Percentiles rank a stretch among this genome's conserved stretches.
phyloP scores from a whole-genome alignment of 371 early-diverging fungal genomes.

The Lichtheimia ramosa region DNA sequence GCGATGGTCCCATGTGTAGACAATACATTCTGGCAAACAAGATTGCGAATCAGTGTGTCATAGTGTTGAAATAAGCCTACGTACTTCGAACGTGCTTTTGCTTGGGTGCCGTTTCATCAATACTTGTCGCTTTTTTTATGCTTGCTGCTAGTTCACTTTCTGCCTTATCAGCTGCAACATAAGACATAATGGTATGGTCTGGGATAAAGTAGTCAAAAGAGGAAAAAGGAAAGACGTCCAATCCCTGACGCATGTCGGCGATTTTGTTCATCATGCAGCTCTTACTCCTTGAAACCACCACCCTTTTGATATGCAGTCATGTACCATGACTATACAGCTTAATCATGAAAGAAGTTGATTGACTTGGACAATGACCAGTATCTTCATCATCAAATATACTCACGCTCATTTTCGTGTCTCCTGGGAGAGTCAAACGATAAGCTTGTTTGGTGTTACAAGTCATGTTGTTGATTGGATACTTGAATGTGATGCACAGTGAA shows the following conservation, averaged over 20 bases:
- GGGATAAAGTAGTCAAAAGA: not conserved
- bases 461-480: too few relatives aligned
- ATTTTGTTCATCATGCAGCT: not conserved
- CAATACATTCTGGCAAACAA: conserved; percentile 66
- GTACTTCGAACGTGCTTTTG: conserved; percentile 95
- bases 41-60: not conserved
- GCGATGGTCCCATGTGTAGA: conserved; percentile 95
- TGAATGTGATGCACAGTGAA: too few relatives aligned
- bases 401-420: too few relatives aligned
- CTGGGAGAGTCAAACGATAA: too few relatives aligned
- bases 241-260: not conserved
- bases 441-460: too few relatives aligned
- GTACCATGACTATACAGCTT: too few relatives aligned
- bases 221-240: not conserved
- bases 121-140: conserved; percentile 89
- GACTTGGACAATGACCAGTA: too few relatives aligned
- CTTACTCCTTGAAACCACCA: not conserved
- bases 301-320: not conserved
- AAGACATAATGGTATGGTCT: conserved; percentile 29
- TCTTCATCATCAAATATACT: too few relatives aligned
- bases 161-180: conserved; percentile 68
- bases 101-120: conserved; percentile 94
- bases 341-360: too few relatives aligned
- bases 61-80: conserved; percentile 9
- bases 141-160: conserved; percentile 85